phyloP scores from a whole-genome alignment of 2,329 filamentous ascomycete genomes.

The Fusarium illudens region DNA sequence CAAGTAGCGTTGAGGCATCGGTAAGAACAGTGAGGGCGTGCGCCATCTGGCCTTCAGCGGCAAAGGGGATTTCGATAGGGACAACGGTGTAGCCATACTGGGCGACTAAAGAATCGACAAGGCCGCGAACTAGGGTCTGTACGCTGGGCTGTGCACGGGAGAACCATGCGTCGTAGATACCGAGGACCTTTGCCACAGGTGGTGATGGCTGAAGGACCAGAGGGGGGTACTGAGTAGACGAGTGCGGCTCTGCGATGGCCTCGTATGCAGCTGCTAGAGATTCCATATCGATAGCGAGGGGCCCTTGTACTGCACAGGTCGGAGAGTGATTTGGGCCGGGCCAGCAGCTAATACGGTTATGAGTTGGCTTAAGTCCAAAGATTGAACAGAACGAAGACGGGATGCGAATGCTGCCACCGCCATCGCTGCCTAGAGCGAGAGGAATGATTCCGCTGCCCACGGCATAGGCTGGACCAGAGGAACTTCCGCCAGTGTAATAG shows the following conservation, averaged over 20 bases:
- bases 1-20: slow-evolving; percentile 61
- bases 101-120: slow-evolving; percentile 62
- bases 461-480: slow-evolving; percentile 76
- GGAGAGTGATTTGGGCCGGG: slow-evolving; percentile 67
- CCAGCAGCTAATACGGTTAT: slow-evolving; percentile 69
- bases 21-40: slow-evolving; percentile 78
- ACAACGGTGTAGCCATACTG: slow-evolving; percentile 62
- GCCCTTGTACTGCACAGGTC: slow-evolving; percentile 72
- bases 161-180: slow-evolving; percentile 73
- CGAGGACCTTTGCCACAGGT: slow-evolving; percentile 60
- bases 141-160: slow-evolving; percentile 53
- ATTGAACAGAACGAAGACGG: slow-evolving; percentile 77
- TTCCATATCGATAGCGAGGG: slow-evolving; percentile 71
- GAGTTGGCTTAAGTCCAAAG: slow-evolving; percentile 77
- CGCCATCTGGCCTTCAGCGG: slow-evolving; percentile 72
- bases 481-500: slow-evolving; percentile 82
- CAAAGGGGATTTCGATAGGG: slow-evolving; percentile 65
- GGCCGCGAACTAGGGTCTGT: slow-evolving; percentile 51
- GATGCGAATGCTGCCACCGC: slow-evolving; percentile 78
- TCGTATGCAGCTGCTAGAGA: slow-evolving; percentile 73
- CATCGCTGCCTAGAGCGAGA: slow-evolving; percentile 75
- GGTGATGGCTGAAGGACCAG: slow-evolving; percentile 39
- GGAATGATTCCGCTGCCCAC: slow-evolving; percentile 76
- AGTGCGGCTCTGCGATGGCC: slow-evolving; percentile 70
- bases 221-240: slow-evolving; percentile 63